Percentiles rank a stretch among this genome's conserved stretches.
phyloP scores from a whole-genome alignment of 2,329 filamentous ascomycete genomes.

The Hymenoscyphus fraxineus region DNA sequence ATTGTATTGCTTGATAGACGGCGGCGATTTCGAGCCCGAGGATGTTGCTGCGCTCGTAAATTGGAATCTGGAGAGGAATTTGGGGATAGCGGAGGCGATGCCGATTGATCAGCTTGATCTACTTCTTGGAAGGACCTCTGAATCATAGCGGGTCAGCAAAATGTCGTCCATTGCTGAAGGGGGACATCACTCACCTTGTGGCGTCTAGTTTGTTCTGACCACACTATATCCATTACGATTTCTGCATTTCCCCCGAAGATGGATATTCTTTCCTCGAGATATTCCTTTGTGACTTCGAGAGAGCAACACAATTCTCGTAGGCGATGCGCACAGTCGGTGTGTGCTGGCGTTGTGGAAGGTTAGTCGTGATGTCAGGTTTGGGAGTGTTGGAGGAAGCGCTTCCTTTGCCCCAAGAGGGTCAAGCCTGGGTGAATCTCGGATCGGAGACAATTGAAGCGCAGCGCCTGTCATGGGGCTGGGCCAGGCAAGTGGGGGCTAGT shows the following conservation, averaged over 20 bases:
- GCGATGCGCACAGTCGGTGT: not conserved
- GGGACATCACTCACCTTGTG: not conserved
- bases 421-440: not conserved
- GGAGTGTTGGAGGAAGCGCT: conserved; percentile 5
- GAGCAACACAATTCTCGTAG: not conserved
- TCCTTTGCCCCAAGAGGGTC: not conserved
- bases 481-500: not conserved
- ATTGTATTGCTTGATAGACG: conserved; percentile 2
- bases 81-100: conserved; percentile 7
- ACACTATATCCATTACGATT: not conserved
- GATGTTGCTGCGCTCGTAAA: not conserved
- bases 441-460: not conserved
- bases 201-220: conserved; percentile 3
- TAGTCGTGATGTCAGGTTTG: not conserved
- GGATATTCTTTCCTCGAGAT: not conserved
- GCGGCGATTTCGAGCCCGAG: not conserved
- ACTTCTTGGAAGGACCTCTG: conserved; percentile 32
- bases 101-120: conserved; percentile 23
- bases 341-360: not conserved
- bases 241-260: not conserved
- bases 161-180: not conserved
- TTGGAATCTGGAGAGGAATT: not conserved
- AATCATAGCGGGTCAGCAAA: not conserved
- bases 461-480: not conserved
- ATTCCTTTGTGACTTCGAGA: not conserved